These are phyloP conservation scores for Senna tora DNA, from an alignment of 306 rosid species.

Conservation along the genomic window DNA sequence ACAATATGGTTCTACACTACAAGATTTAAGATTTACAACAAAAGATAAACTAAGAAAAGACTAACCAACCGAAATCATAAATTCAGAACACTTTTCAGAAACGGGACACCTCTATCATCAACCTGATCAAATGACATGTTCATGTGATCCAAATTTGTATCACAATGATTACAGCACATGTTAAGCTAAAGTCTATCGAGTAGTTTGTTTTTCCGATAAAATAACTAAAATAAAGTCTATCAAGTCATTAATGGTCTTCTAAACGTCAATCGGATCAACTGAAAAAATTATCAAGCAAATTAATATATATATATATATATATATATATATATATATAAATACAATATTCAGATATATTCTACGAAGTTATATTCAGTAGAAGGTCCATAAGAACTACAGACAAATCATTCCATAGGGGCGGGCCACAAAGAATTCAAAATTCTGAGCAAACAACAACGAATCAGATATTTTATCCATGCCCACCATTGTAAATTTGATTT, in stretches of 20 bases:
- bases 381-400: neutral
- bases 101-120: slow-evolving; percentile 25
- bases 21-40: slow-evolving; percentile 24
- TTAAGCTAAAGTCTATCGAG: slow-evolving; percentile 30
- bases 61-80: slow-evolving; percentile 19
- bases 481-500: slow-evolving; percentile 24
- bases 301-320: neutral
- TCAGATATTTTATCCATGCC: slow-evolving; percentile 11
- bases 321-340: too few species aligned
- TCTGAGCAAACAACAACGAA: slow-evolving; percentile 26
- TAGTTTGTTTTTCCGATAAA: too few species aligned
- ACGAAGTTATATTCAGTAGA: neutral
- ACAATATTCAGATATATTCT: neutral
- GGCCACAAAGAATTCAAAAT: slow-evolving; percentile 9
- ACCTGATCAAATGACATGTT: slow-evolving; percentile 34
- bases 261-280: neutral
- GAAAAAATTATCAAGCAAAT: neutral
- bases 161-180: slow-evolving; percentile 8
- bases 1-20: neutral
- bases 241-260: neutral
- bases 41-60: slow-evolving; percentile 2
- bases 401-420: neutral
- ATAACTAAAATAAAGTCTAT: slow-evolving; percentile 28
- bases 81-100: neutral
- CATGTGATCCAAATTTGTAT: slow-evolving; percentile 28